Percentiles rank a stretch among this genome's conserved stretches.
These are phyloP conservation scores for Pythium inflatum DNA, from an alignment of 352 stramenopile species.

Conservation along the genomic window DNA sequence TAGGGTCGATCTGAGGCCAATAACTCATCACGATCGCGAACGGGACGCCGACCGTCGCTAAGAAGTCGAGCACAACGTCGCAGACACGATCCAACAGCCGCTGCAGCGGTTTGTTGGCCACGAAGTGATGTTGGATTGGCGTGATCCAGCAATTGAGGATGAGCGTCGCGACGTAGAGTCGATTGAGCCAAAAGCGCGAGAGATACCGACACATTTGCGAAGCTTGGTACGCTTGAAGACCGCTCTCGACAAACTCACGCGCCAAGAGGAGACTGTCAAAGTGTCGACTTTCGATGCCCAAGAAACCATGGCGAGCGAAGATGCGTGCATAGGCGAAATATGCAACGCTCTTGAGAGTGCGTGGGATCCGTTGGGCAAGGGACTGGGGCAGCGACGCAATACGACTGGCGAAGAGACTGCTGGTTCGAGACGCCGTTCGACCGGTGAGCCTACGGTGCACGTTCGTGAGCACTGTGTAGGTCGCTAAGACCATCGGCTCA, in stretches of 20 bases:
- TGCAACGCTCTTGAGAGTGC: background rate
- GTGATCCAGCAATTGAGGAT: constrained; percentile 36
- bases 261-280: constrained; percentile 32
- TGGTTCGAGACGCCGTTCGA: background rate
- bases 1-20: background rate
- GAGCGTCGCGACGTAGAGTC: constrained; percentile 26
- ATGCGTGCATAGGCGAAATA: background rate
- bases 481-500: background rate
- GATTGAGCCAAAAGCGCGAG: constrained; percentile 32
- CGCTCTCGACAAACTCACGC: constrained; percentile 28
- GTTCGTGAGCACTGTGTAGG: too few species aligned
- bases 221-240: constrained; percentile 33
- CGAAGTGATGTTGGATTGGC: constrained; percentile 25
- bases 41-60: background rate
- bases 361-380: background rate
- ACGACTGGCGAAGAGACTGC: background rate
- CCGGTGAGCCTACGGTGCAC: background rate
- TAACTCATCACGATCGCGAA: background rate
- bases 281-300: constrained; percentile 32
- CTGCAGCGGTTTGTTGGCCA: background rate
- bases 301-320: constrained; percentile 26
- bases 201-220: constrained; percentile 33
- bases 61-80: background rate
- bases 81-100: background rate
- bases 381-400: background rate